Conservation (phyloP, 1,284 basidiomycete genomes). For the Pseudozyma flocculosa region DNA sequence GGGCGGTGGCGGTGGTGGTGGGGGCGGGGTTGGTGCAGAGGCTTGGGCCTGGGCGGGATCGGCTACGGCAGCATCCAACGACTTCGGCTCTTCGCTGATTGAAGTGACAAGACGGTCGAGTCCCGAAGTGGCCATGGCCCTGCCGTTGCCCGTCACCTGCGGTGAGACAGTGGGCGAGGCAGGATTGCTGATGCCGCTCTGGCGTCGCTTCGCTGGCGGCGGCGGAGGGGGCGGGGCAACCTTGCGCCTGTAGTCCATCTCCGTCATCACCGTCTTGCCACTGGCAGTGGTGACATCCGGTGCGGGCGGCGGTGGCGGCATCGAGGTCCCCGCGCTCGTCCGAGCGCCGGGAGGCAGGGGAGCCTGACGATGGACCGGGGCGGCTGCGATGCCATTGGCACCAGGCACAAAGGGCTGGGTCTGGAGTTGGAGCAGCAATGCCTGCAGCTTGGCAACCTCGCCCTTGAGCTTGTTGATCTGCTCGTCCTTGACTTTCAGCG, state of each 20-base stretch:
- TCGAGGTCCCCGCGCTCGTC: neutral
- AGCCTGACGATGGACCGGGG: slow-evolving; percentile 23
- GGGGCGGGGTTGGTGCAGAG: slow-evolving; percentile 38
- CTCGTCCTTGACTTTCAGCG: slow-evolving; percentile 19
- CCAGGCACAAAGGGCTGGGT: slow-evolving; percentile 22
- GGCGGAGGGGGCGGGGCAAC: slow-evolving; percentile 63
- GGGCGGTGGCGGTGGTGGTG: slow-evolving; percentile 16
- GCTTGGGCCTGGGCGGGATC: slow-evolving; percentile 1
- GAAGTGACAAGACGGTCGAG: too few species aligned
- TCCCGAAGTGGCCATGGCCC: neutral
- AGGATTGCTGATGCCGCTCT: neutral
- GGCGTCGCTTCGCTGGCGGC: slow-evolving; percentile 34
- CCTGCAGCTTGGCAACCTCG: slow-evolving; percentile 38
- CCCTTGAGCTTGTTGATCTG: slow-evolving; percentile 21
- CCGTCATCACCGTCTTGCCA: slow-evolving; percentile 44
- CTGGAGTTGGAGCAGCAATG: slow-evolving; percentile 33
- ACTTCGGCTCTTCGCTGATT: too few species aligned
- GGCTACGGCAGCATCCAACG: neutral
- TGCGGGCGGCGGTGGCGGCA: neutral
- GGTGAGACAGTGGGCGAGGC: slow-evolving; percentile 1
- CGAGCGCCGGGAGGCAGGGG: slow-evolving; percentile 27
- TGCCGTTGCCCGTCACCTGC: slow-evolving; percentile 2
- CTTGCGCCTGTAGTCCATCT: slow-evolving; percentile 71
- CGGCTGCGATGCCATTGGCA: slow-evolving; percentile 10
- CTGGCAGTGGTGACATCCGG: neutral